Evolutionary conservation across 2,329 filamentous ascomycete species (phyloP), one percentile per base, ranked within the genome.

Genomic region (Scedosporium dehoogii): DNA sequence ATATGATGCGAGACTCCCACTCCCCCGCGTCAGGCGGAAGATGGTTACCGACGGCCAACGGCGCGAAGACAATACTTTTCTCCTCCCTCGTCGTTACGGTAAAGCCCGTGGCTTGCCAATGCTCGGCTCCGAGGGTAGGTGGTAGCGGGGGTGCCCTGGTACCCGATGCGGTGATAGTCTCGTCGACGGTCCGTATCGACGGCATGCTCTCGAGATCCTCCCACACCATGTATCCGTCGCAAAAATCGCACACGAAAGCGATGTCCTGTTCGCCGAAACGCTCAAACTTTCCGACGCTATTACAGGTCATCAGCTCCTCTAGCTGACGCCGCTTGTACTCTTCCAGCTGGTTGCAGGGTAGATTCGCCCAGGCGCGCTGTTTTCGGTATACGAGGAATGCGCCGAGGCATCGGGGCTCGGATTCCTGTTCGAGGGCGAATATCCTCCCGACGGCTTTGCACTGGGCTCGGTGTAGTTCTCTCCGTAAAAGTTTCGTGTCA

Each of bases 181-280:
- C 67, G 60, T 69, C 70, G 27, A 70, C 70, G 7, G 72, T 69
- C 42, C 81, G 72, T 62, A 74, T 71, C 1, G 78, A 78, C 5
- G 83, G 82, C 73, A 85, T 80, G 58, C 72, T 73, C 65, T 78
- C 75, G 38, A 85, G 67, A 68, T 86, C 81, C 63, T 81, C 76
- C 83, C 83, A 85, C 23, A 85, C 72, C 25, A 85, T 72, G 68
- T 82, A 81, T 1, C 83, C 83, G 68, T 85, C 82, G 72, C 83
- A 85, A 68, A 80, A 85, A 71, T 86, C 82, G 73, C 83, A 86
- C 6, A 84, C 75, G 67, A 85, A 85, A 6, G 79, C 82, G 58
- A 84, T 76, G 64, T 85, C 82, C 46, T 71, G 69, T 38, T 83
- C 79, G 51, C 78, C 80, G 60, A 85, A 79, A 14, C 81, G 77